Evolutionary conservation across 106 monocot genomes (phyloP).

Genomic region (Alisma plantagoaquatica): DNA sequence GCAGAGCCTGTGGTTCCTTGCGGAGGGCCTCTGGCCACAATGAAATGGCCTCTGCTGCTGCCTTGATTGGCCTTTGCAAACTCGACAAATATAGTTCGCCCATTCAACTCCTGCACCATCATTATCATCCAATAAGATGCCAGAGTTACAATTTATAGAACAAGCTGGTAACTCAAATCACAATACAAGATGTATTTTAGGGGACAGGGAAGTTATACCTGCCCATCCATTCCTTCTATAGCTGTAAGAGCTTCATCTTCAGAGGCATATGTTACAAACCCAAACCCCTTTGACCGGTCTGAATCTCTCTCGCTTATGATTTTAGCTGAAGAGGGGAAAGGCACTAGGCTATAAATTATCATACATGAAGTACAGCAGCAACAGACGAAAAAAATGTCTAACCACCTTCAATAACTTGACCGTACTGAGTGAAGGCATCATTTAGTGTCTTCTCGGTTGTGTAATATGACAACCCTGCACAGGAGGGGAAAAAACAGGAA

Average conservation of each 20-base stretch:
- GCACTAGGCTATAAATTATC: too few species aligned
- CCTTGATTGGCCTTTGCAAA: slow-evolving; percentile 30
- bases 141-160: not conserved
- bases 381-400: not conserved
- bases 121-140: not conserved
- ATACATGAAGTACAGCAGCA: too few species aligned
- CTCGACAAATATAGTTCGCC: slow-evolving; percentile 34
- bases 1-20: too few species aligned
- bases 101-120: slow-evolving; percentile 26
- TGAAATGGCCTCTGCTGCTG: too few species aligned
- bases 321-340: slow-evolving; percentile 22
- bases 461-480: slow-evolving; percentile 70
- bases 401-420: slow-evolving; percentile 72
- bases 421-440: slow-evolving; percentile 69
- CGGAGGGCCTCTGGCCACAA: too few species aligned
- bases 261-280: slow-evolving; percentile 51
- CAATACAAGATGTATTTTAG: too few species aligned
- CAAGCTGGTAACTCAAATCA: not conserved
- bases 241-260: slow-evolving; percentile 50
- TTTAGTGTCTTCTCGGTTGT: slow-evolving; percentile 47
- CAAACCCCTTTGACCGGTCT: slow-evolving; percentile 44
- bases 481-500: too few species aligned
- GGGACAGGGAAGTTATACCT: slow-evolving; percentile 14
- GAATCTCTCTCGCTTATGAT: slow-evolving; percentile 27
- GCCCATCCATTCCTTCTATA: slow-evolving; percentile 35